Conservation (phyloP, 495 filamentous ascomycete genomes). For the Echria macrotheca region DNA sequence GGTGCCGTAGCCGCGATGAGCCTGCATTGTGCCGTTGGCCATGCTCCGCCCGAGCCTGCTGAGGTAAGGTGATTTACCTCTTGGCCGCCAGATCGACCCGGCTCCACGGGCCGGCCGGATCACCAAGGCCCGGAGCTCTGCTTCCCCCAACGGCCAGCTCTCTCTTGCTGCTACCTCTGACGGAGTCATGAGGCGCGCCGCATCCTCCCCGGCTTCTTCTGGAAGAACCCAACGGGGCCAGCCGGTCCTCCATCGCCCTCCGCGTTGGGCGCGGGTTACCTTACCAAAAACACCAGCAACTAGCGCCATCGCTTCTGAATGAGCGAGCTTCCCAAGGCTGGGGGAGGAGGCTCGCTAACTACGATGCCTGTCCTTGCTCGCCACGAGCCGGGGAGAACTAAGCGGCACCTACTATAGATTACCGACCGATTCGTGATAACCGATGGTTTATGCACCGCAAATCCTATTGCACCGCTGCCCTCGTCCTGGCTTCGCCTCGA, state of each 20-base stretch:
- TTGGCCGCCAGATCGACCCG: conserved; percentile 8
- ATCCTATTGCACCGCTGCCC: neutral
- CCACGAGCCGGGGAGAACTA: conserved; percentile 1
- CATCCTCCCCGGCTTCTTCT: no score
- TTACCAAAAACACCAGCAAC: no score
- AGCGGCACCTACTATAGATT: conserved; percentile 7
- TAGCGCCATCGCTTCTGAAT: no score
- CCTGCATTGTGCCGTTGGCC: neutral
- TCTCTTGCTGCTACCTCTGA: neutral
- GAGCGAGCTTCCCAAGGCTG: neutral
- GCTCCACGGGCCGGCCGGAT: conserved; percentile 25
- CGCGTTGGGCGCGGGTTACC: no score
- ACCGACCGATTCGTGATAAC: conserved; percentile 8
- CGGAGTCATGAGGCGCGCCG: no score
- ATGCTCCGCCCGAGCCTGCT: neutral
- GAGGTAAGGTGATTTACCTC: conserved; percentile 1
- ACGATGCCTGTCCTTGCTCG: conserved; percentile 6
- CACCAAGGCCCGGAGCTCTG: conserved; percentile 7
- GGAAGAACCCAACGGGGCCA: no score
- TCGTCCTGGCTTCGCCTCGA: no score
- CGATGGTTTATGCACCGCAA: neutral
- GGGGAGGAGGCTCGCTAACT: neutral
- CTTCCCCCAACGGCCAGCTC: neutral
- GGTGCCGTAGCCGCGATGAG: neutral
- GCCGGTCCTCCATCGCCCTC: no score